Conservation (phyloP, 805 yeast genomes). For the Candida vaughaniae region DNA sequence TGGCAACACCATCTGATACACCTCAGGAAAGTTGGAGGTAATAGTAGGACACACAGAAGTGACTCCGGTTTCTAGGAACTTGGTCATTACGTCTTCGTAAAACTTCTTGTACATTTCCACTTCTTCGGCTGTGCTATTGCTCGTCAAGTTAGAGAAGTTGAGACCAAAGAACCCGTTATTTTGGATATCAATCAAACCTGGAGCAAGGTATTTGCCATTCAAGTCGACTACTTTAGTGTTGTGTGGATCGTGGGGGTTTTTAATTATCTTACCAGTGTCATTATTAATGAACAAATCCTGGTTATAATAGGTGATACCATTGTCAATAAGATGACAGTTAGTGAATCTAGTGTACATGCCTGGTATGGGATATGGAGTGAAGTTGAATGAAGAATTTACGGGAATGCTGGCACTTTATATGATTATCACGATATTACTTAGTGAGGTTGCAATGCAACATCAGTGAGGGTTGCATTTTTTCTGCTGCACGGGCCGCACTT, state of each 20-base stretch:
- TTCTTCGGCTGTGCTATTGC: constrained; percentile 28
- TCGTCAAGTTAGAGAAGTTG: constrained; percentile 44
- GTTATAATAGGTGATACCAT: constrained; percentile 31
- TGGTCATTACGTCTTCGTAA: constrained; percentile 45
- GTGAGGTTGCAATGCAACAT: background rate
- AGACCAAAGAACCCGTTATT: constrained; percentile 59
- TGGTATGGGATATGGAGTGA: background rate
- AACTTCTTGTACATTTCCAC: constrained; percentile 29
- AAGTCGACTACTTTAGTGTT: constrained; percentile 38
- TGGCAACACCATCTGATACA: constrained; percentile 49
- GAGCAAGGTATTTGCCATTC: constrained; percentile 47
- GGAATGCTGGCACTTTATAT: too few species aligned
- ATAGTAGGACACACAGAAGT: constrained; percentile 58
- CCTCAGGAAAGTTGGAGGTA: constrained; percentile 50
- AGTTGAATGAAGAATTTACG: too few species aligned
- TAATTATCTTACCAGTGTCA: constrained; percentile 38
- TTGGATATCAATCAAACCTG: constrained; percentile 58
- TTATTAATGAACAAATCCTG: constrained; percentile 46
- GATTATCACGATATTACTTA: background rate
- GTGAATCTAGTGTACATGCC: constrained; percentile 29
- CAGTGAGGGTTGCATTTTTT: background rate
- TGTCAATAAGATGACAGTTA: constrained; percentile 43
- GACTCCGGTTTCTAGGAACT: constrained; percentile 50
- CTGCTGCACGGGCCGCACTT: too few species aligned
- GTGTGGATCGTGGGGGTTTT: constrained; percentile 6